phyloP scores from a whole-genome alignment of 1,284 basidiomycete species.

The Moesziomyces antarcticus region DNA sequence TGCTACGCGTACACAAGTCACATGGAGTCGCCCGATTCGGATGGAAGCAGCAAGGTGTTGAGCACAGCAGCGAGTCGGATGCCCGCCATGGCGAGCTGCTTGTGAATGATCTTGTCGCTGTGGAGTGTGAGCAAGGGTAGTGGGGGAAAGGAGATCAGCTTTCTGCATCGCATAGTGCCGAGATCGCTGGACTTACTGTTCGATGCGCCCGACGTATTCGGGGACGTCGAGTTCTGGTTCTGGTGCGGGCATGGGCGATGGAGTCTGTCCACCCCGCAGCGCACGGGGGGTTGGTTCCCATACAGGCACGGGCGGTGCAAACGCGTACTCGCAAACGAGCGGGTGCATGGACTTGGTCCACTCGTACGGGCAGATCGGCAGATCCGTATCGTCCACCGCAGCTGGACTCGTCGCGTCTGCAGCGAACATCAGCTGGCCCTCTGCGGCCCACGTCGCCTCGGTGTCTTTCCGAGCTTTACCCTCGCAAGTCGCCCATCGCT shows the following conservation, averaged over 20 bases:
- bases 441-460: slow-evolving; percentile 1
- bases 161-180: background rate
- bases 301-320: slow-evolving; percentile 75
- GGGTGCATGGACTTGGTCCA: slow-evolving; percentile 59
- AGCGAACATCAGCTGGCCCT: slow-evolving; percentile 24
- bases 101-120: slow-evolving; percentile 79
- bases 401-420: slow-evolving; percentile 11
- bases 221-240: slow-evolving; percentile 84
- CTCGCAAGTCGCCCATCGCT: slow-evolving; percentile 61
- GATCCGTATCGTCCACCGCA: slow-evolving; percentile 58
- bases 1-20: too few species aligned
- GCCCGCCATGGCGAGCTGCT: slow-evolving; percentile 82
- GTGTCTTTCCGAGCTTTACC: background rate
- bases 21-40: background rate
- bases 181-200: slow-evolving; percentile 23
- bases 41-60: slow-evolving; percentile 71
- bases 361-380: slow-evolving; percentile 78
- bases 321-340: slow-evolving; percentile 68
- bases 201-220: slow-evolving; percentile 75
- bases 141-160: background rate
- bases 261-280: background rate
- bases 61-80: slow-evolving; percentile 82
- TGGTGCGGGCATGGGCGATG: slow-evolving; percentile 15
- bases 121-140: background rate
- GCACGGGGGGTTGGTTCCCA: slow-evolving; percentile 15